Conservation (phyloP, 1,284 basidiomycete genomes). For the Cryptococcus deneoformans region DNA sequence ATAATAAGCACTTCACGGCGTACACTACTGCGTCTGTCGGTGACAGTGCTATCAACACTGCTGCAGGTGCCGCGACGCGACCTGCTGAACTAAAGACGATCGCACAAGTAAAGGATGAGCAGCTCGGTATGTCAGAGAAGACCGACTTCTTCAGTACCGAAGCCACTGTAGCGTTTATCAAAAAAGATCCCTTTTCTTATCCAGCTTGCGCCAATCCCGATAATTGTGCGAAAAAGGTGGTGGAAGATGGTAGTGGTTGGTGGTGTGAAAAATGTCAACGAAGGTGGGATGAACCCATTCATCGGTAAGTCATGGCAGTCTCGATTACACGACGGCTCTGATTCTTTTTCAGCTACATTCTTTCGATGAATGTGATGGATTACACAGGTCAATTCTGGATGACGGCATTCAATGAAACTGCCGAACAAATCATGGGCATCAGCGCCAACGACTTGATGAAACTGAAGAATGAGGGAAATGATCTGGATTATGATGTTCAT, state of each 20-base stretch:
- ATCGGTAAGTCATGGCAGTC: slow-evolving; percentile 60
- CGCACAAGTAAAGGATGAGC: slow-evolving; percentile 75
- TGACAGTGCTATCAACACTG: slow-evolving; percentile 23
- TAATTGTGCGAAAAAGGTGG: slow-evolving; percentile 90
- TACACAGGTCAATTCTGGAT: slow-evolving; percentile 88
- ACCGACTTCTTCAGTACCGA: slow-evolving; percentile 77
- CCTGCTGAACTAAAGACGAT: slow-evolving; percentile 71
- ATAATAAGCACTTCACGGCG: slow-evolving; percentile 63
- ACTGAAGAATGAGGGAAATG: slow-evolving; percentile 66
- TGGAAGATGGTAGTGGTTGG: slow-evolving; percentile 69
- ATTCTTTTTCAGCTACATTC: slow-evolving; percentile 66
- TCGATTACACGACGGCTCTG: background rate
- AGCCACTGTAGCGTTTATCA: slow-evolving; percentile 88
- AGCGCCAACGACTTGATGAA: slow-evolving; percentile 74
- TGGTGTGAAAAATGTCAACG: slow-evolving; percentile 92
- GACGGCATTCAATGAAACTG: slow-evolving; percentile 93
- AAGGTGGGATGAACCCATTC: slow-evolving; percentile 68
- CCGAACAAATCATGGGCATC: slow-evolving; percentile 71
- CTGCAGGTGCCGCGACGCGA: slow-evolving; percentile 47
- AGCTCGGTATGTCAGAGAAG: slow-evolving; percentile 74
- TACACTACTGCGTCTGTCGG: slow-evolving; percentile 55
- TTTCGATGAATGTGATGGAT: slow-evolving; percentile 85
- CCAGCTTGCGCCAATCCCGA: slow-evolving; percentile 76
- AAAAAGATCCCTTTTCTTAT: slow-evolving; percentile 80
- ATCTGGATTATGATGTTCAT: slow-evolving; percentile 61